Conservation (phyloP, 2,329 filamentous ascomycete genomes). For the Mycosphaerella sp. region DNA sequence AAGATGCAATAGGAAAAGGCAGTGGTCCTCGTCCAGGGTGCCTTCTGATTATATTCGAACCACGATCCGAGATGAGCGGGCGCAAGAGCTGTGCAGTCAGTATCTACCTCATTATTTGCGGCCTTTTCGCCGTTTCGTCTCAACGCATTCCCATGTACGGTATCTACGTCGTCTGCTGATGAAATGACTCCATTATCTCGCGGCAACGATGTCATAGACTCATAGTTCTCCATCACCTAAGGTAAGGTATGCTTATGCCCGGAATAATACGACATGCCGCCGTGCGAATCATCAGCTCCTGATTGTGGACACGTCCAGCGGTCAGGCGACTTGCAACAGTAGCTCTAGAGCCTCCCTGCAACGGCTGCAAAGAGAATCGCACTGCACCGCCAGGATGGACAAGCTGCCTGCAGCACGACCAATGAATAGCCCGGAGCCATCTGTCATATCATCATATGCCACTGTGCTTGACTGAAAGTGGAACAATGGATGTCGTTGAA, state of each 20-base stretch:
- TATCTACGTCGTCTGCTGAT: background rate
- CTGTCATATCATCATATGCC: constrained; percentile 2
- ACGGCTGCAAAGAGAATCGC: background rate
- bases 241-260: constrained; percentile 5
- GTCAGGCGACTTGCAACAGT: background rate
- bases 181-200: constrained; percentile 16
- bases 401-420: constrained; percentile 4
- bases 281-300: constrained; percentile 1
- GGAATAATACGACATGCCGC: constrained; percentile 17
- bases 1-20: background rate
- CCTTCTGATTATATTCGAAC: constrained; percentile 13
- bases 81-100: constrained; percentile 1
- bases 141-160: constrained; percentile 5
- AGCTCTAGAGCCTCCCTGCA: background rate
- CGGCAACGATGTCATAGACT: constrained; percentile 23
- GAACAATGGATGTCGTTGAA: constrained; percentile 16
- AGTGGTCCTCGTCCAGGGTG: constrained; percentile 9
- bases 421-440: background rate
- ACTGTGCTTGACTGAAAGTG: constrained; percentile 5
- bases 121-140: constrained; percentile 8
- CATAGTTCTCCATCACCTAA: constrained; percentile 19
- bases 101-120: constrained; percentile 2
- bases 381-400: background rate
- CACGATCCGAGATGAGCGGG: constrained; percentile 3
- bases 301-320: constrained; percentile 7